Conservation (phyloP, 768 basidiomycete species). For the Boletus edulis region DNA sequence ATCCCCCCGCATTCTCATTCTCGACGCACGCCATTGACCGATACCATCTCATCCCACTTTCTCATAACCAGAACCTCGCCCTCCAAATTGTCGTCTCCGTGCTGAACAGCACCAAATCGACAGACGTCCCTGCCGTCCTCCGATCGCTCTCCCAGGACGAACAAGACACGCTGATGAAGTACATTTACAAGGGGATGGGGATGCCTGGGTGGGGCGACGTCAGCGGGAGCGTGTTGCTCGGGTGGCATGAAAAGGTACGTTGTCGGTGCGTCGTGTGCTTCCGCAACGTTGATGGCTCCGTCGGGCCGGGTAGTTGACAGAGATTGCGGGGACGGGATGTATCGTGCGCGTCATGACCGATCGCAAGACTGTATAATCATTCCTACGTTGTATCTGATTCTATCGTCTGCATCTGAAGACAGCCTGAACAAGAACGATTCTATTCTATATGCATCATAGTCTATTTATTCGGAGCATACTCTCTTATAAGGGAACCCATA, state of each 20-base stretch:
- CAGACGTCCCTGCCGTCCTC: slow-evolving; percentile 78
- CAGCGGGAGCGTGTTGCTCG: slow-evolving; percentile 61
- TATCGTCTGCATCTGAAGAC: not conserved
- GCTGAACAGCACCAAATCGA: slow-evolving; percentile 89
- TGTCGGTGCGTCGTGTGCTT: slow-evolving; percentile 16
- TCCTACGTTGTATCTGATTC: not conserved
- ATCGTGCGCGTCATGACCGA: slow-evolving; percentile 88
- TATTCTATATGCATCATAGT: not conserved
- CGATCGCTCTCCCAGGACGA: slow-evolving; percentile 67
- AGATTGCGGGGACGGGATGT: slow-evolving; percentile 90
- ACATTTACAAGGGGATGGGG: slow-evolving; percentile 96
- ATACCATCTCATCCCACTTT: too few relatives aligned
- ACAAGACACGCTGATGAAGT: slow-evolving; percentile 96
- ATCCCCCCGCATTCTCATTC: slow-evolving; percentile 6
- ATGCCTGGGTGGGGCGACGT: slow-evolving; percentile 58
- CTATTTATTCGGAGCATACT: not conserved
- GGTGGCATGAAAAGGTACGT: slow-evolving; percentile 94
- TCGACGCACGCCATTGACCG: not conserved
- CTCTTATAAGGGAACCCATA: not conserved
- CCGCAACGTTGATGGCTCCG: not conserved
- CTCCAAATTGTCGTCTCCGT: slow-evolving; percentile 82
- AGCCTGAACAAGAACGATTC: not conserved
- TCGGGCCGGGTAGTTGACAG: slow-evolving; percentile 63
- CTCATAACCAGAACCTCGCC: slow-evolving; percentile 57
- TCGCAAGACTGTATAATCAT: slow-evolving; percentile 48